Base-by-base conservation (phyloP, 2,329 filamentous ascomycete species). In the Ceratocystis huliohia region DNA sequence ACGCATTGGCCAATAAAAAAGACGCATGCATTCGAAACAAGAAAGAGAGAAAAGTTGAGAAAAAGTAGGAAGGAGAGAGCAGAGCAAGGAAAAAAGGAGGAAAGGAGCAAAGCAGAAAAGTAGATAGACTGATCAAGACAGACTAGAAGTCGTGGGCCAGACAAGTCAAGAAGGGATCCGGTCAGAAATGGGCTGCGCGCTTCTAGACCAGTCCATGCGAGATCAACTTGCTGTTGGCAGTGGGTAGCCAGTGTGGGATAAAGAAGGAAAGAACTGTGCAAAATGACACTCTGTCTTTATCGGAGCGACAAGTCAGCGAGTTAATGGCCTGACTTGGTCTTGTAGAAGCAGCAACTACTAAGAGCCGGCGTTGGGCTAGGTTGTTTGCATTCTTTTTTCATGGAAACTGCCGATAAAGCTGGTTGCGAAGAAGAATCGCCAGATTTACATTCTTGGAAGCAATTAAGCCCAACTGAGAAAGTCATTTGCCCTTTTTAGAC, bases 401-500 rank as follows among this genome's bases (percentile, higher is more conserved):
- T 25, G 48, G 22, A 25, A 25, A 53, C 37, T 41, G 10, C 37
- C 13, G 10, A 41, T 3, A 41, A 13, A 41, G 37, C 37, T 41
- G 37, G 37, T 41, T 53, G 25, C 22, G 20, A 53, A 53, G 48
- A 50, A 7, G 20, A 20, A 50, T 25, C 48, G 48, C n/a, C 17
- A 25, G 50, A 44, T n/a, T 61, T 65, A 65, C 66, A 69, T 64
- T 61, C 68, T 65, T 57, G 65, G 65, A 62, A 63, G 67, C 66
- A 69, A 65, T 53, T 66, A 69, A 15, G 63, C 41, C 61, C 22
- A 46, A 63, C 61, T 46, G 46, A 46, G 61, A 22, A 63, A 41
- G 61, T 46, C 41, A 46, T 46, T 63, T 63, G 30, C 61, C 61
- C 30, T 20, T 63, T 63, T 63, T 22, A 63, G 61, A 46, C 44